These are phyloP conservation scores for Ceratocystis colombiana DNA, from an alignment of 2,329 filamentous ascomycete species.

Conservation along the genomic window DNA sequence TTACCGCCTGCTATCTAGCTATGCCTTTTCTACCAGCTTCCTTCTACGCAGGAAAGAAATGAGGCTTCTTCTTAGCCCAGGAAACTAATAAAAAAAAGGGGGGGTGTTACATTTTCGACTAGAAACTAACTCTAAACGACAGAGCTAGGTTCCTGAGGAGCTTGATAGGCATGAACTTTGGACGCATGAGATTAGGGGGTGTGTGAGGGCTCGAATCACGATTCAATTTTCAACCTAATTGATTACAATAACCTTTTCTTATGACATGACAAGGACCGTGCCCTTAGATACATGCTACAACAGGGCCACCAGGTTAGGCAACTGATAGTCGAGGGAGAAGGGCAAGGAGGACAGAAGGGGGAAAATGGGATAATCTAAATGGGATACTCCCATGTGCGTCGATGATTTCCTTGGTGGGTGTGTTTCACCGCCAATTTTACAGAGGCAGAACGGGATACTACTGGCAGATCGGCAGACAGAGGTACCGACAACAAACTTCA, in stretches of 20 bases:
- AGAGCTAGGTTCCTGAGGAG: background rate
- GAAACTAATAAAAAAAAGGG: background rate
- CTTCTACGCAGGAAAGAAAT: no score
- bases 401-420: background rate
- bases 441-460: background rate
- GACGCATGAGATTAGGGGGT: constrained; percentile 9
- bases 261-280: constrained; percentile 10
- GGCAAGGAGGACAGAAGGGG: background rate
- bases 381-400: background rate
- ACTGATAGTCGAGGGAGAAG: background rate
- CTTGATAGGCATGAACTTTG: constrained; percentile 11
- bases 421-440: constrained; percentile 4
- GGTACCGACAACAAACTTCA: background rate
- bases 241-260: background rate
- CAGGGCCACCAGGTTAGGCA: background rate
- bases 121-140: constrained; percentile 7
- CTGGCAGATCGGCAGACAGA: background rate
- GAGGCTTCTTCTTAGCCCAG: background rate
- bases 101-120: background rate
- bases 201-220: background rate
- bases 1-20: no score
- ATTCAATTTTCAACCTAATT: background rate
- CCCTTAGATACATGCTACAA: background rate
- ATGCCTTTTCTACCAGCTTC: no score
- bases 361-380: background rate